Conservation (phyloP, 2,329 filamentous ascomycete species). For the Catunica adiposa region DNA sequence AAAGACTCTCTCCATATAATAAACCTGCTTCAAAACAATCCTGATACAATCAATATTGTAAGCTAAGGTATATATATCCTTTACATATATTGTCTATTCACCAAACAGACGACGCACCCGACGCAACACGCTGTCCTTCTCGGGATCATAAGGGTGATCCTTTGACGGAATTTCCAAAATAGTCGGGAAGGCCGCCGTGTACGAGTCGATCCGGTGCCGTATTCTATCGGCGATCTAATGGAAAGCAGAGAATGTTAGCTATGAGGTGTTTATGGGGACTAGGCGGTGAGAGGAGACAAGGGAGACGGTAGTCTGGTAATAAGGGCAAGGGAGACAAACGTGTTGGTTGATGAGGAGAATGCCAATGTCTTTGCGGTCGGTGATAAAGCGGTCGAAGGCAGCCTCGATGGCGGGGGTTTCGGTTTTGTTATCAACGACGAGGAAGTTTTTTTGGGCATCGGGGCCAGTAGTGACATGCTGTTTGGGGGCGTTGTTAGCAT, state of each 20-base stretch:
- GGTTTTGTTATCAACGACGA: slow-evolving; percentile 89
- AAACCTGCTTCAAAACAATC: not conserved
- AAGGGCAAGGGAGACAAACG: slow-evolving; percentile 32
- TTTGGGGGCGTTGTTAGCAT: not conserved
- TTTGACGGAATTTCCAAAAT: slow-evolving; percentile 96
- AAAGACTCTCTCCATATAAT: not conserved
- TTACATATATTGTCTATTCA: slow-evolving; percentile 34
- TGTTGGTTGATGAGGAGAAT: slow-evolving; percentile 97
- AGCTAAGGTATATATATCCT: not conserved
- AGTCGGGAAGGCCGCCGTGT: slow-evolving; percentile 89
- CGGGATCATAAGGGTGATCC: slow-evolving; percentile 95
- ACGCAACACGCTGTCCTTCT: slow-evolving; percentile 94
- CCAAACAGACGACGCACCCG: slow-evolving; percentile 55
- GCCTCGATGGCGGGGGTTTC: slow-evolving; percentile 75
- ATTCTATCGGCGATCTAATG: slow-evolving; percentile 80
- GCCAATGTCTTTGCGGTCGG: slow-evolving; percentile 85
- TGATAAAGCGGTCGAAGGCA: slow-evolving; percentile 78
- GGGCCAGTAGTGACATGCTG: slow-evolving; percentile 84
- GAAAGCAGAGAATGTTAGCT: not conserved
- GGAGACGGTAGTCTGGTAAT: not conserved
- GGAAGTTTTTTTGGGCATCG: slow-evolving; percentile 90
- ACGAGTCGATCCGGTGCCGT: slow-evolving; percentile 75
- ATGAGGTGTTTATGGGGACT: not conserved
- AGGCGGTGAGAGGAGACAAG: not conserved
- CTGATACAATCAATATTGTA: not conserved